These are phyloP conservation scores for Trypanosoma grayi DNA, from an alignment of 208 protist species.

Conservation along the genomic window DNA sequence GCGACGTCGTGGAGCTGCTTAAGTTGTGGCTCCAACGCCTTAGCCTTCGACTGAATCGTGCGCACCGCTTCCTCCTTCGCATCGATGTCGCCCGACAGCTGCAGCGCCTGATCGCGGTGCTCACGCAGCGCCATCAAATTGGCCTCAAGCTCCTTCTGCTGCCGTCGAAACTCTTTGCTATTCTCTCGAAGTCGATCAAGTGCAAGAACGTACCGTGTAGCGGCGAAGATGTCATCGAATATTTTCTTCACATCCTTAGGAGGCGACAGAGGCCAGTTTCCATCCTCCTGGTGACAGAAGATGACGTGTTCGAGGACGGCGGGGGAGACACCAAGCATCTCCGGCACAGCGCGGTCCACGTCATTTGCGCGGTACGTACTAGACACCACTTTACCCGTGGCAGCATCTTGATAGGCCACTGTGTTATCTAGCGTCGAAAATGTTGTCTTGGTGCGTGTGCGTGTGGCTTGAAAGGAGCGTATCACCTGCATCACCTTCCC, in stretches of 20 bases:
- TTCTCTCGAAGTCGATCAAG: conserved; percentile 85
- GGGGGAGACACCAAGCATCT: conserved; percentile 96
- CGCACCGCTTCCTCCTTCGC: conserved; percentile 54
- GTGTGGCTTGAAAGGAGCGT: conserved; percentile 91
- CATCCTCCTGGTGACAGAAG: conserved; percentile 98
- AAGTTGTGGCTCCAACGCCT: conserved; percentile 55
- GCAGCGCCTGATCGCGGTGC: conserved; percentile 74
- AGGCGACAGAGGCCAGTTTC: conserved; percentile 96
- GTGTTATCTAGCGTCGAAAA: conserved; percentile 95
- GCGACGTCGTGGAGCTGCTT: conserved; percentile 42
- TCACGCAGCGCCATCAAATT: conserved; percentile 72
- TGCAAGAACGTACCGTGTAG: conserved; percentile 93
- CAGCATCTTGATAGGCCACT: conserved; percentile 89
- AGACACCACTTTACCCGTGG: conserved; percentile 74
- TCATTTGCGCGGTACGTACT: conserved; percentile 91
- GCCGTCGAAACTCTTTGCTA: conserved; percentile 77
- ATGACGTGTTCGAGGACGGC: conserved; percentile 98
- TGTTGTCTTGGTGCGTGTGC: conserved; percentile 80
- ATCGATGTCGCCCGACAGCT: conserved; percentile 52
- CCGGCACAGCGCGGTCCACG: conserved; percentile 95
- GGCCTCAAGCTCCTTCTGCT: conserved; percentile 84
- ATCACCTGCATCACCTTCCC: conserved; percentile 90
- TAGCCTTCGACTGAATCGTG: conserved; percentile 38
- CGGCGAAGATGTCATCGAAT: conserved; percentile 99
- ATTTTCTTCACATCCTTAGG: conserved; percentile 96